A percentile compares a stretch with the other conserved stretches of the same genome.
Evolutionary conservation across 495 filamentous ascomycete genomes (phyloP).

Genomic region (Cladorrhinum samala): DNA sequence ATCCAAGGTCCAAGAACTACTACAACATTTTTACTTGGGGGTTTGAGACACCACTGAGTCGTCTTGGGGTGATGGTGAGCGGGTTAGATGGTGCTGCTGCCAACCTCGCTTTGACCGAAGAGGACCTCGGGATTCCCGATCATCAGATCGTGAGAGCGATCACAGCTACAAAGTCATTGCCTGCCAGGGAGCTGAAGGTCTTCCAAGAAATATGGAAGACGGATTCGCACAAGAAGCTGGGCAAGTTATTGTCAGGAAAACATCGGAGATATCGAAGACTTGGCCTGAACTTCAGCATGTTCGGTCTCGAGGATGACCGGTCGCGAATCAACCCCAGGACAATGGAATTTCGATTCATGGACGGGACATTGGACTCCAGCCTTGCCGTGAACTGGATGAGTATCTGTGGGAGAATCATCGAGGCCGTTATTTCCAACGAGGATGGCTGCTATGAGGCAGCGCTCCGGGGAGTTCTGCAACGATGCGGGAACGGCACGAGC

Average conservation of each 20-base stretch:
- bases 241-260: constrained; percentile 23
- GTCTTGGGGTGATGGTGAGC: constrained; percentile 12
- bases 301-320: constrained; percentile 27
- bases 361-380: constrained; percentile 17
- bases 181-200: constrained; percentile 7
- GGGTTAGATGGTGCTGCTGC: background rate
- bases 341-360: constrained; percentile 32
- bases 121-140: constrained; percentile 6
- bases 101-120: background rate
- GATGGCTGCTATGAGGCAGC: constrained; percentile 15
- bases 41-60: constrained; percentile 22
- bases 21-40: constrained; percentile 29
- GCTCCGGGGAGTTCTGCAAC: constrained; percentile 7
- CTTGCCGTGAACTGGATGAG: constrained; percentile 21
- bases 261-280: constrained; percentile 21
- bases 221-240: constrained; percentile 16
- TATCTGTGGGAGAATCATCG: constrained; percentile 21
- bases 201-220: constrained; percentile 21
- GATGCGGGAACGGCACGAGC: background rate
- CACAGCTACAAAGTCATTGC: background rate
- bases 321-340: constrained; percentile 24
- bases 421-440: constrained; percentile 12
- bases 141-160: constrained; percentile 6
- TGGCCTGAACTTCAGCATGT: constrained; percentile 32
- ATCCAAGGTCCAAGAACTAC: constrained; percentile 28